phyloP scores from a whole-genome alignment of 805 yeast species.

The Wickerhamiella spandovensis region DNA sequence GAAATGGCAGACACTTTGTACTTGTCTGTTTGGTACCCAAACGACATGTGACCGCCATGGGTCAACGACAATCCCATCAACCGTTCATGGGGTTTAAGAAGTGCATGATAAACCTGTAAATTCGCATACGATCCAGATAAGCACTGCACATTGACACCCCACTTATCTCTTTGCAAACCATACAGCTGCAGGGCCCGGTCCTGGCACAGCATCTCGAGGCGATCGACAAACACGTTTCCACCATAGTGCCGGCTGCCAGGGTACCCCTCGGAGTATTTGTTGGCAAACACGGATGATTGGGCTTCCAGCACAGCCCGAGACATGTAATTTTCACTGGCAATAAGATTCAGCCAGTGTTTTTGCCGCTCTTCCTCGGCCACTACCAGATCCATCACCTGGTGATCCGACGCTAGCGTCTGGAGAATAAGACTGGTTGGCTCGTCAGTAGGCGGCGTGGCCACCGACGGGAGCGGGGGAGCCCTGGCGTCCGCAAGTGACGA shows the following conservation, averaged over 20 bases:
- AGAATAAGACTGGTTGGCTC: constrained; percentile 1
- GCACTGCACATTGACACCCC: constrained; percentile 98
- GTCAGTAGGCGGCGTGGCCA: background rate
- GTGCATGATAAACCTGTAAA: constrained; percentile 87
- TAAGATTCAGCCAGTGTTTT: constrained; percentile 78
- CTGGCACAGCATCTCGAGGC: constrained; percentile 85
- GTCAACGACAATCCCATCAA: constrained; percentile 96
- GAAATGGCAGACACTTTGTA: constrained; percentile 91
- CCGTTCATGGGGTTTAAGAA: constrained; percentile 91
- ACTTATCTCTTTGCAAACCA: constrained; percentile 57
- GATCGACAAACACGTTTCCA: constrained; percentile 92
- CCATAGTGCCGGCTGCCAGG: constrained; percentile 99
- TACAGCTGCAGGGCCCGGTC: constrained; percentile 86
- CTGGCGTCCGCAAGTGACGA: background rate
- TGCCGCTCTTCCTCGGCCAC: constrained; percentile 75
- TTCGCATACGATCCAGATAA: constrained; percentile 96
- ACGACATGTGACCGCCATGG: constrained; percentile 97
- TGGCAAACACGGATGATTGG: constrained; percentile 91
- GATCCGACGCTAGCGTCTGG: constrained; percentile 19
- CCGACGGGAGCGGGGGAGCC: background rate
- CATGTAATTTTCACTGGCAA: constrained; percentile 95
- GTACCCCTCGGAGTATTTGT: constrained; percentile 97
- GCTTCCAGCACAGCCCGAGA: constrained; percentile 91
- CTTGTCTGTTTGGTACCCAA: constrained; percentile 92
- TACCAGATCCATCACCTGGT: constrained; percentile 28